phyloP scores from a whole-genome alignment of 768 basidiomycete species.

The Termitomyces sp. region DNA sequence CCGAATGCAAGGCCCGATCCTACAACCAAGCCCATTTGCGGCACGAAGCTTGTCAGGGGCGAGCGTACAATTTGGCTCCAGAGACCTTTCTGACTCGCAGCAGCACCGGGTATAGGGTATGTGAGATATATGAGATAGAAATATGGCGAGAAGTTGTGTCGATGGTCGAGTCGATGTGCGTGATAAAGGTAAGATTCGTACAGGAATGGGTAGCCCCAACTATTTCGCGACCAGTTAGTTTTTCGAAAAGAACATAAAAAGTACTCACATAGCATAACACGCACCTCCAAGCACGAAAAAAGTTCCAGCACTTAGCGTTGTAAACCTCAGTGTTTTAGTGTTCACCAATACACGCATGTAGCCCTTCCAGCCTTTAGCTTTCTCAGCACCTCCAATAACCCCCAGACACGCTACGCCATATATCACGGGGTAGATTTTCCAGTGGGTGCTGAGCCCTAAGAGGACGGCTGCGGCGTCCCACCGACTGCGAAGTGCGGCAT shows the following conservation, averaged over 20 bases:
- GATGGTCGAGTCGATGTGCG: conserved; percentile 84
- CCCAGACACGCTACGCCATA: conserved; percentile 79
- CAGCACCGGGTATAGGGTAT: conserved; percentile 41
- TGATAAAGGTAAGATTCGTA: conserved; percentile 94
- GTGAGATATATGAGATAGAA: conserved; percentile 93
- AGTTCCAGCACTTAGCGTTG: conserved; percentile 58
- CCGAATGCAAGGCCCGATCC: conserved; percentile 74
- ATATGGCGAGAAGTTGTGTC: conserved; percentile 98
- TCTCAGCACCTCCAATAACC: conserved; percentile 29
- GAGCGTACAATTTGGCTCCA: conserved; percentile 53
- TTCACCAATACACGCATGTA: conserved; percentile 41
- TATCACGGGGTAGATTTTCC: conserved; percentile 96
- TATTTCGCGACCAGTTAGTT: conserved; percentile 22
- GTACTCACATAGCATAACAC: conserved; percentile 72
- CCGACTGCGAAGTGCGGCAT: conserved; percentile 46
- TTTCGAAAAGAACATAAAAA: not conserved
- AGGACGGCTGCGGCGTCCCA: conserved; percentile 67
- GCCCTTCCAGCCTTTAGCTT: conserved; percentile 14
- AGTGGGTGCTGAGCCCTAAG: conserved; percentile 83
- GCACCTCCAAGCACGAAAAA: conserved; percentile 54
- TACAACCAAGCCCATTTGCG: conserved; percentile 72
- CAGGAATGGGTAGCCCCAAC: conserved; percentile 93
- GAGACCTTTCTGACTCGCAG: conserved; percentile 12
- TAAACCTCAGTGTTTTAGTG: conserved; percentile 55
- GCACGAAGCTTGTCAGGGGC: conserved; percentile 75